Percentiles rank a stretch among this genome's conserved stretches.
phyloP scores from a whole-genome alignment of 306 rosid species.

The Lotus japonicus region DNA sequence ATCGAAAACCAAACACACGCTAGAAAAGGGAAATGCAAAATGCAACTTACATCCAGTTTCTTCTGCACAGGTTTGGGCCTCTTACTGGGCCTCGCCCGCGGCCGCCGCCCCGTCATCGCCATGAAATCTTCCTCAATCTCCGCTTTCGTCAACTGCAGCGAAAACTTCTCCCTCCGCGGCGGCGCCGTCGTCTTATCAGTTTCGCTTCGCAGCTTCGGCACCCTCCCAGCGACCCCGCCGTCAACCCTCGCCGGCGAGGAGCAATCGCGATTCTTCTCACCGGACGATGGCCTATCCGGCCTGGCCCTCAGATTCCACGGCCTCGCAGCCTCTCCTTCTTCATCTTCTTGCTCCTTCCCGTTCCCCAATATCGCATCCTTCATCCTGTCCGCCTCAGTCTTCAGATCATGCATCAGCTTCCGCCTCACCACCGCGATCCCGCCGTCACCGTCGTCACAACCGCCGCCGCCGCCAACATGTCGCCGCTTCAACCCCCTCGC shows the following conservation, averaged over 20 bases:
- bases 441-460: constrained; percentile 15
- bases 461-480: constrained; percentile 6
- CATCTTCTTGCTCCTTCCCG: background rate
- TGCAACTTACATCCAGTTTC: constrained; percentile 51
- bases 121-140: constrained; percentile 80
- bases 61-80: constrained; percentile 55
- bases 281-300: constrained; percentile 44
- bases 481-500: constrained; percentile 20
- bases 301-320: constrained; percentile 69
- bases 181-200: constrained; percentile 27
- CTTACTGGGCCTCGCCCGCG: constrained; percentile 62
- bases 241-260: constrained; percentile 45
- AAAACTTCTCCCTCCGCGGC: constrained; percentile 35
- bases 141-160: constrained; percentile 40
- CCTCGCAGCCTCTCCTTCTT: background rate
- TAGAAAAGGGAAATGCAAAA: background rate
- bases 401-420: constrained; percentile 64
- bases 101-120: constrained; percentile 46
- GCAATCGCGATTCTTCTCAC: constrained; percentile 21
- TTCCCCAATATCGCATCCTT: constrained; percentile 43
- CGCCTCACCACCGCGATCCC: constrained; percentile 68
- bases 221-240: constrained; percentile 29
- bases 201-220: constrained; percentile 32
- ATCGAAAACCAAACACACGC: no score
- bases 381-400: constrained; percentile 49